Percentiles rank a stretch among this genome's conserved stretches.
phyloP scores from a whole-genome alignment of 257 asterid species.

The Nicotiana sylvestris region DNA sequence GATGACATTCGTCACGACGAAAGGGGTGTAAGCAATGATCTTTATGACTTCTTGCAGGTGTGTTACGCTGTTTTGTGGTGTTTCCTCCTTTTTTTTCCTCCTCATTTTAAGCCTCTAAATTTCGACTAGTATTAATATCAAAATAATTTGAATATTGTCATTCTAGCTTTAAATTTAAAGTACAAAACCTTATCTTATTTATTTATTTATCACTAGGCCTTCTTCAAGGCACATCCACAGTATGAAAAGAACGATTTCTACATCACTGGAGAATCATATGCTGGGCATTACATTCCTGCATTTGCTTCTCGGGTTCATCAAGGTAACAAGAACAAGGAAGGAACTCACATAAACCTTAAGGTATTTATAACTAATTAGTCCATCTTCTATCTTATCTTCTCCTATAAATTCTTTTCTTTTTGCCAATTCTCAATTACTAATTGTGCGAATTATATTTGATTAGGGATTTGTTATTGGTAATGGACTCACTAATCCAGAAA shows the following conservation, averaged over 20 bases:
- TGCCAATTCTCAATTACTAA: not conserved
- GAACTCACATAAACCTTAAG: constrained; percentile 23
- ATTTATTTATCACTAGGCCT: constrained; percentile 14
- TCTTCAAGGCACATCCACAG: constrained; percentile 37
- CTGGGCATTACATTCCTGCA: constrained; percentile 53
- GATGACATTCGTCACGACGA: constrained; percentile 25
- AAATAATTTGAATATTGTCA: no score
- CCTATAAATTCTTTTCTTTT: no score
- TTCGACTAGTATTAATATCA: no score
- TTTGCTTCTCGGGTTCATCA: constrained; percentile 33
- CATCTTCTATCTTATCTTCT: not conserved
- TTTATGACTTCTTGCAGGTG: constrained; percentile 42
- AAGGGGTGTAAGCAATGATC: constrained; percentile 24
- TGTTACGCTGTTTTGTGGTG: not conserved
- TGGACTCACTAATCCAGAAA: constrained; percentile 43
- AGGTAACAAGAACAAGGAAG: constrained; percentile 29
- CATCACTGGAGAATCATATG: constrained; percentile 56
- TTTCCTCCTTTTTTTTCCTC: not conserved
- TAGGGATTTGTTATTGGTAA: constrained; percentile 43
- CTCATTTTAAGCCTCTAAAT: not conserved
- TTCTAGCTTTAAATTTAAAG: not conserved
- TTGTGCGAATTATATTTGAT: not conserved
- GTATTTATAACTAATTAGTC: not conserved
- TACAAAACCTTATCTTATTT: not conserved
- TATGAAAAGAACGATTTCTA: constrained; percentile 40